Base-by-base conservation (phyloP, 192 early-diverging fungal species). In the Spinellus fusiger region DNA sequence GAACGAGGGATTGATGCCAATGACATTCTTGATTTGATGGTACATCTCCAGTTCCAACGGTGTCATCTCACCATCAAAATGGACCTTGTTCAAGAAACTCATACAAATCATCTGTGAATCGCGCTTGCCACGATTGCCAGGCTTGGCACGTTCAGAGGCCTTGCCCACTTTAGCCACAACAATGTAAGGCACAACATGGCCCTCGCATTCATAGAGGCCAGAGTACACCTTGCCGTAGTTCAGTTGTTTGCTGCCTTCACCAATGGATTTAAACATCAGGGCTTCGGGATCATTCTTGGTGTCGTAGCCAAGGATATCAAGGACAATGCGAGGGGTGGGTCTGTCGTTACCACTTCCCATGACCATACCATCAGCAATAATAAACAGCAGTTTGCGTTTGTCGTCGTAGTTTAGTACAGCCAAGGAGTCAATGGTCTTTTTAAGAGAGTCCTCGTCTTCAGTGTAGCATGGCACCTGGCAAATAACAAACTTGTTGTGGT, bases 221-320 rank as follows among this genome's bases (percentile, higher is more conserved):
- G 93, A 95, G 70, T 98, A 98, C 33, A 98, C 90, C 73, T 97
- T 90, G 60, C 81, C 96, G 83, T 93, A 92, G 71, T 98, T 98
- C 70, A 90, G 82, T 70, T 94, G 94, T 67, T 89, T 89, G 47
- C 82, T 82, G 52, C 94, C 94, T 66, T 96, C 94, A 34, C 92
- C 96, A 22, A 98, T 79, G 6, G 92, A 89, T 62, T 89, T 84
- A 83, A 93, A 98, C 16, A 82, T 80, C 61, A 90, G 77, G 18
- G 92, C 84, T 16, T 95, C 84, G 25, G 85, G 86, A 69, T 90
- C 86, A 15, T 86, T 56, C 55, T 73, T 80, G 6, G 89, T 88
- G 69, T 95, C 93, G 3, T 91, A 90, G 34, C 93, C 93, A 3
- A 95, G 71, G 25, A 95, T 80, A 61, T 95, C 91, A 5, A 97